Evolutionary conservation across 2,329 filamentous ascomycete genomes (phyloP).

Genomic region (Verticillium tricorpus): DNA sequence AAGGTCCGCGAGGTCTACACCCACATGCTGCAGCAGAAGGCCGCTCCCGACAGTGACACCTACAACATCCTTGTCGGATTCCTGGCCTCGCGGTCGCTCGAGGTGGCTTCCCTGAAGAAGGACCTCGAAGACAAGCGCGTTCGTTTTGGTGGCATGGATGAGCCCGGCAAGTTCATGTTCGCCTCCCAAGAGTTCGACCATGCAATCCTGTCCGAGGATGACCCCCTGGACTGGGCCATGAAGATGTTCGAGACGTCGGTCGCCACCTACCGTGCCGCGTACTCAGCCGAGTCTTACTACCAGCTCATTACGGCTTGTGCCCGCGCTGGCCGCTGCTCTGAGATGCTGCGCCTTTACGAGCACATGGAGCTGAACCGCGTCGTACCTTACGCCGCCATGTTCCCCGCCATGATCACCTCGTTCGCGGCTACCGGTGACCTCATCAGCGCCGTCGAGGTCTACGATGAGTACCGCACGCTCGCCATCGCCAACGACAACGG

Average conservation of each 20-base stretch:
- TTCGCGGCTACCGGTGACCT: constrained; percentile 81
- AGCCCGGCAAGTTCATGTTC: constrained; percentile 81
- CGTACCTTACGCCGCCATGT: constrained; percentile 73
- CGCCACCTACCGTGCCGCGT: constrained; percentile 55
- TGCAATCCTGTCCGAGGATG: constrained; percentile 80
- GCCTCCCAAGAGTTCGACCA: constrained; percentile 83
- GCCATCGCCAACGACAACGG: constrained; percentile 83
- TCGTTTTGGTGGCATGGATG: constrained; percentile 81
- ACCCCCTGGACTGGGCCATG: constrained; percentile 78
- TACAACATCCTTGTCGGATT: constrained; percentile 85
- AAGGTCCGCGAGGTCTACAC: constrained; percentile 94
- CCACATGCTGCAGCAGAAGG: constrained; percentile 86
- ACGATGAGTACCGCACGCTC: constrained; percentile 87
- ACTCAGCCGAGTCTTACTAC: constrained; percentile 79
- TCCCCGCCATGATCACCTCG: constrained; percentile 91
- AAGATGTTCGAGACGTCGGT: constrained; percentile 79
- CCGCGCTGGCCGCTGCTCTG: constrained; percentile 70
- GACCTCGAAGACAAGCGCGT: constrained; percentile 74
- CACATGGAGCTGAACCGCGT: constrained; percentile 82
- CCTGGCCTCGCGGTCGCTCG: constrained; percentile 73
- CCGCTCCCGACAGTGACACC: constrained; percentile 77
- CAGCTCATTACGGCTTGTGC: constrained; percentile 85
- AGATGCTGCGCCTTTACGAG: constrained; percentile 87
- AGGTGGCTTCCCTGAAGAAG: constrained; percentile 69
- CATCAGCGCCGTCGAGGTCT: constrained; percentile 85